These are phyloP conservation scores for Melaleuca quinquenervia DNA, from an alignment of 345 rosid genomes.

Conservation along the genomic window DNA sequence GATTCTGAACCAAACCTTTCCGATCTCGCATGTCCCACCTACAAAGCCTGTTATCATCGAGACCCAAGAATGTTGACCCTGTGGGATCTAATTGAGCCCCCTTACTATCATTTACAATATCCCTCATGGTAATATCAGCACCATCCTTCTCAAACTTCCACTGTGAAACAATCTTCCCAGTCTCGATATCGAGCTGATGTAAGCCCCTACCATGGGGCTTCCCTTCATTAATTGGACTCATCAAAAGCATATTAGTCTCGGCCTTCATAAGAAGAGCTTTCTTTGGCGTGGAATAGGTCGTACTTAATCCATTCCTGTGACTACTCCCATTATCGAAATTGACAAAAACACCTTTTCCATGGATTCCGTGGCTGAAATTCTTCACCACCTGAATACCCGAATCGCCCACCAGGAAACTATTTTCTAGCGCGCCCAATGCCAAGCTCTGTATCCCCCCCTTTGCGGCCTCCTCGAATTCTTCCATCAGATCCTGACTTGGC, in stretches of 20 bases:
- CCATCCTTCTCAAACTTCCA: slow-evolving; percentile 99
- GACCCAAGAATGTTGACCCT: slow-evolving; percentile 86
- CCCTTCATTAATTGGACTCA: slow-evolving; percentile 77
- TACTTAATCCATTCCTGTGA: slow-evolving; percentile 15
- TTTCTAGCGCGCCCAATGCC: slow-evolving; percentile 93
- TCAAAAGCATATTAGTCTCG: slow-evolving; percentile 91
- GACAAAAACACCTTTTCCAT: slow-evolving; percentile 87
- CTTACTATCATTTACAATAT: slow-evolving; percentile 84
- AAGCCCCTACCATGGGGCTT: slow-evolving; percentile 63
- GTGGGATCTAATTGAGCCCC: slow-evolving; percentile 94
- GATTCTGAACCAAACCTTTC: slow-evolving; percentile 84
- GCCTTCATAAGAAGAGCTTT: slow-evolving; percentile 95
- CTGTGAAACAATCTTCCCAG: slow-evolving; percentile 79
- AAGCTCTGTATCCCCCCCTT: slow-evolving; percentile 90
- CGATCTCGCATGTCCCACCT: slow-evolving; percentile 99
- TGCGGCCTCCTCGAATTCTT: slow-evolving; percentile 89
- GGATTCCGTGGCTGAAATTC: slow-evolving; percentile 86
- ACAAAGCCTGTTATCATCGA: slow-evolving; percentile 92
- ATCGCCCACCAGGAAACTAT: slow-evolving; percentile 90
- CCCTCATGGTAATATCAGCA: slow-evolving; percentile 86
- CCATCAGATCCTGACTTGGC: slow-evolving; percentile 58
- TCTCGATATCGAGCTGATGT: slow-evolving; percentile 96
- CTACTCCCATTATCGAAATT: slow-evolving; percentile 50
- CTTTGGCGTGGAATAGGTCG: slow-evolving; percentile 56
- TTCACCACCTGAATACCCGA: slow-evolving; percentile 90